phyloP scores from a whole-genome alignment of 2,329 filamentous ascomycete genomes.

The Purpureocillium takamizusanense region DNA sequence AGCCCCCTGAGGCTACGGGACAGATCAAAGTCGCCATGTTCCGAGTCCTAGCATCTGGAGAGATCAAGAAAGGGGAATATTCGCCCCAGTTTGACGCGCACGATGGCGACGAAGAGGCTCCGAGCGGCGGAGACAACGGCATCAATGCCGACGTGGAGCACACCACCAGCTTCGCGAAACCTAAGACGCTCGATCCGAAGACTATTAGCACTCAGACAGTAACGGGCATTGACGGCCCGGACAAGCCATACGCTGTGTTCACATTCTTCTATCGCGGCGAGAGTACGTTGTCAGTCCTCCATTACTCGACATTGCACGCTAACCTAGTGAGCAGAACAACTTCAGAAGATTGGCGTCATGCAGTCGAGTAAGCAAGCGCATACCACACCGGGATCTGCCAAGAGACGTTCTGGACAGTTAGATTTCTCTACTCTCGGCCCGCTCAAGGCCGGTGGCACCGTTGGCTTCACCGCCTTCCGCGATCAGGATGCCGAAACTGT shows the following conservation, averaged over 20 bases:
- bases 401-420: slow-evolving; percentile 72
- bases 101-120: slow-evolving; percentile 75
- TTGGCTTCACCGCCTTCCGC: slow-evolving; percentile 83
- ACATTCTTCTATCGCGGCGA: slow-evolving; percentile 97
- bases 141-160: slow-evolving; percentile 84
- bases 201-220: slow-evolving; percentile 98
- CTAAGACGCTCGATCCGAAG: slow-evolving; percentile 91
- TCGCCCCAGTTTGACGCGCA: slow-evolving; percentile 96
- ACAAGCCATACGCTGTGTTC: slow-evolving; percentile 93
- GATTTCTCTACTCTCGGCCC: slow-evolving; percentile 82
- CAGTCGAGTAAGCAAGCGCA: slow-evolving; percentile 57
- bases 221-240: slow-evolving; percentile 92
- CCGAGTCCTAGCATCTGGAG: slow-evolving; percentile 85
- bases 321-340: slow-evolving; percentile 56
- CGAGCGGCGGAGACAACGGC: slow-evolving; percentile 42
- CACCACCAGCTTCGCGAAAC: slow-evolving; percentile 95
- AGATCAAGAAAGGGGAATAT: slow-evolving; percentile 97
- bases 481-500: slow-evolving; percentile 52
- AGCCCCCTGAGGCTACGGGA: slow-evolving; percentile 85
- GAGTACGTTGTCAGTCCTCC: slow-evolving; percentile 38
- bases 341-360: slow-evolving; percentile 92
- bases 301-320: neutral
- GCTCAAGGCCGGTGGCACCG: slow-evolving; percentile 76
- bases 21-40: slow-evolving; percentile 99
- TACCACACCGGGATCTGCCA: slow-evolving; percentile 51